Base-by-base conservation (phyloP, 2,329 filamentous ascomycete genomes). In the Epichloe baconii region DNA sequence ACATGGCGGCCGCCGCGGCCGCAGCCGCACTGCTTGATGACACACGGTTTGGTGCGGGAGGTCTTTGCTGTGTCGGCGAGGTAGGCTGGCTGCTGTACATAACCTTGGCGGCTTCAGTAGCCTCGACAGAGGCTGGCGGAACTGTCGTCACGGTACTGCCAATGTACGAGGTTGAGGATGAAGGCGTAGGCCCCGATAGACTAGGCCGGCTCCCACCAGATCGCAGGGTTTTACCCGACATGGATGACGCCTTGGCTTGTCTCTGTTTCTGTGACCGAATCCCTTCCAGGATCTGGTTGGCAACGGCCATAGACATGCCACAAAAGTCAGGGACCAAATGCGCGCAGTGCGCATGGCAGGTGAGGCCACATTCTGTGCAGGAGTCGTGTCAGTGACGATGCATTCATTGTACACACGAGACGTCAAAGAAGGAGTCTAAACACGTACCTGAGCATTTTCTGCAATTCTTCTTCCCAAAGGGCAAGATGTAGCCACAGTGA, bases 321-420 rank as follows among this genome's bases (percentile, higher is more conserved):
- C 93, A 98, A 71, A 98, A 98, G 67, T 98, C 93, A 19, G 93
- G 93, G 35, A 98, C 91, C 58, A 98, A 80, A 68, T 98, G 93
- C 19, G 89, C 87, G 68, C 93, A 98, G 53, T 86, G 79, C 19
- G 88, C 84, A 68, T 98, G 93, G 55, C 87, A 91, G 23, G 91
- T 96, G 54, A 96, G 85, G 58, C 78, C 78, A 68, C 93, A 98
- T 80, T 98, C 93, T 83, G 62, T 53, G 56, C 23, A 3, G 11
- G 4, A 23, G 31, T n/a, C 31, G 11, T 35, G 52, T 56, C 35
- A 57, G 52, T 42, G 17, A 19, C 11, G 21, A 37, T 19, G 5
- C 19, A 21, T 3, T 3, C 2, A 12, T 12, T 15, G 17, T 35
- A 41, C 48, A 38, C 35, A 35, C 3, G 35, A 6, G 35, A 7